Percentiles rank a stretch among this genome's conserved stretches.
Evolutionary conservation across 2,329 filamentous ascomycete genomes (phyloP).

Genomic region (Pleomassaria siparia): DNA sequence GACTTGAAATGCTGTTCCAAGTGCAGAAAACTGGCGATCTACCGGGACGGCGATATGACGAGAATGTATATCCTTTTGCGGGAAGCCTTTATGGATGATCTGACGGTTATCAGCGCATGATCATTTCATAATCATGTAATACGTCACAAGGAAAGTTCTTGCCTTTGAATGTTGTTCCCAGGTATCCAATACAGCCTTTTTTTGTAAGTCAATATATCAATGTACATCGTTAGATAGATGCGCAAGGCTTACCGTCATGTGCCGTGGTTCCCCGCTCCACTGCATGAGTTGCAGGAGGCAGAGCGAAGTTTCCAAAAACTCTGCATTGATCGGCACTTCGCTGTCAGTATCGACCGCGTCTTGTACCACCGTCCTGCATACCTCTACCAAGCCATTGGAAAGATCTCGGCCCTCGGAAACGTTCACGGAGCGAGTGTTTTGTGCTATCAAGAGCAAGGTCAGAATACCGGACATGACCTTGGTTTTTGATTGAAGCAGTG

Average conservation of each 20-base stretch:
- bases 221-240: too few relatives aligned
- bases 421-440: not conserved
- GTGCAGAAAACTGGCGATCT: not conserved
- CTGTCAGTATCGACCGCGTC: not conserved
- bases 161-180: constrained; percentile 6
- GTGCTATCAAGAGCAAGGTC: constrained; percentile 6
- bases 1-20: constrained; percentile 33
- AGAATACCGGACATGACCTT: constrained; percentile 1
- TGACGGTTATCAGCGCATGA: not conserved
- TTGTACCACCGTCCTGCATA: not conserved
- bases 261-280: constrained; percentile 5
- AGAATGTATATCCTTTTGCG: not conserved
- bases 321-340: not conserved
- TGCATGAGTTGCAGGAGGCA: constrained; percentile 1
- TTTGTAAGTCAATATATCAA: not conserved
- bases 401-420: constrained; percentile 2
- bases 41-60: too few relatives aligned
- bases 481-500: not conserved
- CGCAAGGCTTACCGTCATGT: constrained; percentile 7
- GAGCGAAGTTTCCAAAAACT: not conserved
- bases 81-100: not conserved
- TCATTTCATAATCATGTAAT: too few relatives aligned
- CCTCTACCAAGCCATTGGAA: constrained; percentile 6
- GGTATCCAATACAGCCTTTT: not conserved
- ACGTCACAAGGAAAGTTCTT: not conserved